Percentiles rank a stretch among this genome's conserved stretches.
Conservation (phyloP, 805 yeast genomes). For the Naumovozyma baii region DNA sequence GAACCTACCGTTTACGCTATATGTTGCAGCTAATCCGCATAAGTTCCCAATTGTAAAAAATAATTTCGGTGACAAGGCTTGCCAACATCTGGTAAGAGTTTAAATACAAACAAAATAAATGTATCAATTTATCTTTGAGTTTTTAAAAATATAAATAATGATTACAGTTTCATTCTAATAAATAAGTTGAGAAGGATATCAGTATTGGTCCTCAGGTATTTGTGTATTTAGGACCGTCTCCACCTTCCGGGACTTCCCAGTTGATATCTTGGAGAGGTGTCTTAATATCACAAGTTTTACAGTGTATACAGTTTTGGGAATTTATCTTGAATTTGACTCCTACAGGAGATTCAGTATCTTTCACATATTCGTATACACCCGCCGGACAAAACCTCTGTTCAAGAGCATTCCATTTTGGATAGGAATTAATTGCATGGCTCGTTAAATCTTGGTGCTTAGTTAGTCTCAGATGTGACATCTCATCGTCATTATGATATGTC, state of each 20-base stretch:
- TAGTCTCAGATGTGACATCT: constrained; percentile 75
- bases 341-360: constrained; percentile 43
- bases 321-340: constrained; percentile 88
- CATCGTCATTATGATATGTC: constrained; percentile 91
- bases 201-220: background rate
- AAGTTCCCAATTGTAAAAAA: no score
- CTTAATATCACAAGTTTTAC: constrained; percentile 97
- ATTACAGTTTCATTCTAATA: no score
- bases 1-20: no score
- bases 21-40: no score
- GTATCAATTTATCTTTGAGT: no score
- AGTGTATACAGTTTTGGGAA: constrained; percentile 94
- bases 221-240: constrained; percentile 94
- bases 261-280: constrained; percentile 88
- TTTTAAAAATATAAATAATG: no score
- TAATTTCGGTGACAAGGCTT: no score
- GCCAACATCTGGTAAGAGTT: no score
- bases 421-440: constrained; percentile 58
- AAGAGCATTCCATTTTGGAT: constrained; percentile 73
- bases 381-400: constrained; percentile 96
- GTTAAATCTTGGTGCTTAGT: constrained; percentile 47
- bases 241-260: constrained; percentile 99
- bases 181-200: background rate
- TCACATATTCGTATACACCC: constrained; percentile 87
- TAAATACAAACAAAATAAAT: no score